phyloP scores from a whole-genome alignment of 148 eudicot genomes.

The Pouteria glomerata region DNA sequence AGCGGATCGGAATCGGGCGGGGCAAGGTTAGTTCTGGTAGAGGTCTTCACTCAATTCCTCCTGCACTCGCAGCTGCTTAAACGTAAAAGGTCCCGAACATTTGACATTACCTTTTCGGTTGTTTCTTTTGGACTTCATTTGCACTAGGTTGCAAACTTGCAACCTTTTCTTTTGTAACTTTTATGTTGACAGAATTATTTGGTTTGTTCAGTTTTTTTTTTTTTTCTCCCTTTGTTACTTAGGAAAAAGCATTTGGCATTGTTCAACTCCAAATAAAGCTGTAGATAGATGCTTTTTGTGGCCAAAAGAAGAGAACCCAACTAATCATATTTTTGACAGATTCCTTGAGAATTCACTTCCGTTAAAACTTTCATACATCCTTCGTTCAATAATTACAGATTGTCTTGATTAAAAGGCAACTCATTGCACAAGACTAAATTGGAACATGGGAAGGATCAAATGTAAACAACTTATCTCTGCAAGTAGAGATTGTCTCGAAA shows the following conservation, averaged over 20 bases:
- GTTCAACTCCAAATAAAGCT: background rate
- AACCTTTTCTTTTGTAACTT: slow-evolving; percentile 1
- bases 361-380: too few relatives aligned
- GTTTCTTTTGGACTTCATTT: slow-evolving; percentile 3
- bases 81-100: slow-evolving; percentile 5
- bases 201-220: background rate
- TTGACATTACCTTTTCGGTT: background rate
- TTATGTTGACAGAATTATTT: background rate
- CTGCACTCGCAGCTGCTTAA: slow-evolving; percentile 25
- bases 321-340: background rate
- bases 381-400: too few relatives aligned
- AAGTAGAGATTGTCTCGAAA: too few relatives aligned
- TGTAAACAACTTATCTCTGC: too few relatives aligned
- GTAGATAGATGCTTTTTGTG: background rate
- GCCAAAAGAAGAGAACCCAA: background rate
- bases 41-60: slow-evolving; percentile 21
- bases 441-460: too few relatives aligned
- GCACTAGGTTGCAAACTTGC: slow-evolving; percentile 23
- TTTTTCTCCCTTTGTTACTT: background rate
- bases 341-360: background rate
- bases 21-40: slow-evolving; percentile 29
- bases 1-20: slow-evolving; percentile 33
- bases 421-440: too few relatives aligned
- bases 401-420: too few relatives aligned
- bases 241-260: background rate